Conservation (phyloP, 495 filamentous ascomycete genomes). For the Talaromyces liani region DNA sequence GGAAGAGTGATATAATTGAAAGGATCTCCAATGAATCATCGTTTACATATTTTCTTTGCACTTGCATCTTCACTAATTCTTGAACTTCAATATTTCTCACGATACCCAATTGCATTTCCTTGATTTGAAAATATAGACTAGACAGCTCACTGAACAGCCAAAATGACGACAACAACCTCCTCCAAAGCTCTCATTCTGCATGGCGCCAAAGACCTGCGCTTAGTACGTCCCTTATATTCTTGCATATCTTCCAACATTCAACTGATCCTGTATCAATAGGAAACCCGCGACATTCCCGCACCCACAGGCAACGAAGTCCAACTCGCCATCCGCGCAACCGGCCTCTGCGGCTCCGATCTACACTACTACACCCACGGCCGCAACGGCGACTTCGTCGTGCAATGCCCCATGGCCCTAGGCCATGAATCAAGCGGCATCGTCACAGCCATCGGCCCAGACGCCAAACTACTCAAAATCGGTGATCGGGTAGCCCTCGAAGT, state of each 20-base stretch:
- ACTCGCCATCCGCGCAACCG: slow-evolving; percentile 65
- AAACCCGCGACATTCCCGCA: slow-evolving; percentile 30
- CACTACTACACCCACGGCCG: slow-evolving; percentile 81
- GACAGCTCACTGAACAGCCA: not conserved
- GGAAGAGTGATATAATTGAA: not conserved
- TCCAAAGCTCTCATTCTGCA: slow-evolving; percentile 62
- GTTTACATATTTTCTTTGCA: not conserved
- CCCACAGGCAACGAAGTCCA: slow-evolving; percentile 57
- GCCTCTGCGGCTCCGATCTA: slow-evolving; percentile 78
- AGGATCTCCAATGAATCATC: not conserved
- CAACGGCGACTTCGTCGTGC: slow-evolving; percentile 74
- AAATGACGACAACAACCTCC: slow-evolving; percentile 20
- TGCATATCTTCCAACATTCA: not conserved
- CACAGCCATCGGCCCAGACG: slow-evolving; percentile 42
- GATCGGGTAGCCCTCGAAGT: slow-evolving; percentile 30
- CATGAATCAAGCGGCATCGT: slow-evolving; percentile 73
- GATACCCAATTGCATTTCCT: not conserved
- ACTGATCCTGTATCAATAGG: slow-evolving; percentile 27
- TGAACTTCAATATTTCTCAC: not conserved
- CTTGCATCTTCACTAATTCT: not conserved
- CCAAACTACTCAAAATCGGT: slow-evolving; percentile 24
- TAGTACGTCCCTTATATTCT: slow-evolving; percentile 37
- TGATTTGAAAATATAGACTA: not conserved
- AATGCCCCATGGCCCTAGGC: slow-evolving; percentile 64
- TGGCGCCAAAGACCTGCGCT: slow-evolving; percentile 57